Percentiles rank a stretch among this genome's conserved stretches.
phyloP scores from a whole-genome alignment of 192 early-diverging fungal species.

The Backusella psychrophila region DNA sequence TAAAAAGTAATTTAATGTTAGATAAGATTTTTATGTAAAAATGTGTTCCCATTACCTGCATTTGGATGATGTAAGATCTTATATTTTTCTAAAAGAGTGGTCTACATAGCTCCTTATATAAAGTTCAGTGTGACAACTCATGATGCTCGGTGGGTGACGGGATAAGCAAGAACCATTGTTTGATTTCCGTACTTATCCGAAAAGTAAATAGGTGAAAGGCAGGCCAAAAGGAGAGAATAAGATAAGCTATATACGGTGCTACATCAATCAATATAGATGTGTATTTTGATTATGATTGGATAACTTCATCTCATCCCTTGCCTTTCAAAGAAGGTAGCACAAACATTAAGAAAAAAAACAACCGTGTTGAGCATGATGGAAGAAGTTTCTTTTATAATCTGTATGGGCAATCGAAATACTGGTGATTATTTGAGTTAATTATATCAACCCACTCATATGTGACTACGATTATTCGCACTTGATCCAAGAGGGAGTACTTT shows the following conservation, averaged over 20 bases:
- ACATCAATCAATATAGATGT: slow-evolving; percentile 6
- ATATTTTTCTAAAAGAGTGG: slow-evolving; percentile 1
- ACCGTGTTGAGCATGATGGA: background rate
- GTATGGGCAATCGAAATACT: background rate
- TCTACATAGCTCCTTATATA: background rate
- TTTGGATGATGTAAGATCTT: slow-evolving; percentile 4
- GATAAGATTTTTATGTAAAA: slow-evolving; percentile 5
- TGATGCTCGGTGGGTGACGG: slow-evolving; percentile 8
- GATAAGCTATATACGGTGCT: slow-evolving; percentile 6
- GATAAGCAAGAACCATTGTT: slow-evolving; percentile 6
- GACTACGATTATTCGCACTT: background rate
- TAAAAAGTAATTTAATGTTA: background rate
- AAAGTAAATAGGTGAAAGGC: background rate
- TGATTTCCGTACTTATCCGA: slow-evolving; percentile 9
- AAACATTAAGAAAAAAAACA: background rate
- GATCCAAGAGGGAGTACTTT: background rate
- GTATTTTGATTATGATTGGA: background rate
- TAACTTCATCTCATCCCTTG: background rate
- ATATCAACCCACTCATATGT: background rate
- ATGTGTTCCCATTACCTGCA: background rate
- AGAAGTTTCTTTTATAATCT: background rate
- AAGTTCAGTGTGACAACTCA: slow-evolving; percentile 4
- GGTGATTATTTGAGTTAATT: background rate
- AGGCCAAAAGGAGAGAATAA: background rate
- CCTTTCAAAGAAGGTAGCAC: background rate